These are phyloP conservation scores for Penicillium coprophilum DNA, from an alignment of 495 filamentous ascomycete species.

Conservation along the genomic window DNA sequence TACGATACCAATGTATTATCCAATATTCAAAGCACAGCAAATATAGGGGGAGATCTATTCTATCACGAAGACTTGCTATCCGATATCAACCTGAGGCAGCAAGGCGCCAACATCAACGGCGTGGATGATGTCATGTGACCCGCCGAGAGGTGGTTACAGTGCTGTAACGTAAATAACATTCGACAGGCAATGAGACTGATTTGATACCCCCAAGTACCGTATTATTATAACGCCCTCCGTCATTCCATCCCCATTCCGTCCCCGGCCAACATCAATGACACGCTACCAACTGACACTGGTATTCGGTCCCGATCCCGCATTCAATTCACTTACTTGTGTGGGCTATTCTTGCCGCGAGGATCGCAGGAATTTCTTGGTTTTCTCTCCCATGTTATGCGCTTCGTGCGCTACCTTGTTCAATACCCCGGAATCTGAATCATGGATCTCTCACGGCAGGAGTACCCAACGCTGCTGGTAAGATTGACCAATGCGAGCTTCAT, in stretches of 20 bases:
- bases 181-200: background rate
- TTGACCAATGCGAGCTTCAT: conserved; percentile 16
- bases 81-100: background rate
- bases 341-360: conserved; percentile 7
- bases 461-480: conserved; percentile 92
- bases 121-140: conserved; percentile 28
- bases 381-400: conserved; percentile 42
- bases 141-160: background rate
- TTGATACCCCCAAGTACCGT: conserved; percentile 2
- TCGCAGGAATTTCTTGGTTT: conserved; percentile 10
- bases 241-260: conserved; percentile 31
- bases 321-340: conserved; percentile 21
- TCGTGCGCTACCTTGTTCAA: conserved; percentile 21
- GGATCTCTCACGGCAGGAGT: conserved; percentile 89
- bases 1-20: background rate
- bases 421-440: conserved; percentile 47
- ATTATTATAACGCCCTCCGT: conserved; percentile 17
- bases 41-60: background rate
- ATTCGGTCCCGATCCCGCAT: conserved; percentile 22
- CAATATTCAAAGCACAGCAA: background rate
- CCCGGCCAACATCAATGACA: conserved; percentile 25
- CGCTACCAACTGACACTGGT: conserved; percentile 15
- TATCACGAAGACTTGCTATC: background rate
- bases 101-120: background rate
- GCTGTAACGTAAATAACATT: background rate